Percentiles rank a stretch among this genome's conserved stretches.
phyloP scores from a whole-genome alignment of 73 alveolate species.

The Durusdinium trenchii region DNA sequence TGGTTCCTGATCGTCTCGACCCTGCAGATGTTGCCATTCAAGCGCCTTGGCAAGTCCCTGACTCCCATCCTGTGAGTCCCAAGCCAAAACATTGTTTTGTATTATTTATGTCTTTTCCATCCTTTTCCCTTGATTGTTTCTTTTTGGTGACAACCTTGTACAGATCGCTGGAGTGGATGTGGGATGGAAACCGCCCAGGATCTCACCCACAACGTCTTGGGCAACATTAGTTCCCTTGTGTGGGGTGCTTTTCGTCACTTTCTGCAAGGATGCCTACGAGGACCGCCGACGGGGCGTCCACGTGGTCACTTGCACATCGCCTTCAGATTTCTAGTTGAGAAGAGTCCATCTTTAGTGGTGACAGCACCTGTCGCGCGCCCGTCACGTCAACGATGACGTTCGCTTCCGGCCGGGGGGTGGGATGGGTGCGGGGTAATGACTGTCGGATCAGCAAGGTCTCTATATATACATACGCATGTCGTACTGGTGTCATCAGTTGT shows the following conservation, averaged over 20 bases:
- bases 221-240: conserved; percentile 98
- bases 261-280: conserved; percentile 98
- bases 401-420: too few species aligned
- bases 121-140: background rate
- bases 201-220: conserved; percentile 96
- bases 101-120: background rate
- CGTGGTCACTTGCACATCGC: conserved; percentile 22
- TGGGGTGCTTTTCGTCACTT: conserved; percentile 97
- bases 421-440: too few species aligned
- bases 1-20: conserved; percentile 98
- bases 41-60: conserved; percentile 24
- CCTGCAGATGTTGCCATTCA: conserved; percentile 96
- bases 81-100: background rate
- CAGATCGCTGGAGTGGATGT: background rate
- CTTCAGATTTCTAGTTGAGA: background rate
- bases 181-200: background rate
- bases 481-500: too few species aligned
- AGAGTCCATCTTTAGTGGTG: background rate
- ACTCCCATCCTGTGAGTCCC: background rate
- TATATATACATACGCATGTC: too few species aligned
- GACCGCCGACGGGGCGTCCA: too few species aligned
- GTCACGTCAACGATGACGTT: too few species aligned
- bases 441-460: too few species aligned
- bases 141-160: background rate
- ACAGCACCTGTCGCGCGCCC: background rate